Base-by-base conservation (phyloP, 2,329 filamentous ascomycete species). In the Nemania serpens region DNA sequence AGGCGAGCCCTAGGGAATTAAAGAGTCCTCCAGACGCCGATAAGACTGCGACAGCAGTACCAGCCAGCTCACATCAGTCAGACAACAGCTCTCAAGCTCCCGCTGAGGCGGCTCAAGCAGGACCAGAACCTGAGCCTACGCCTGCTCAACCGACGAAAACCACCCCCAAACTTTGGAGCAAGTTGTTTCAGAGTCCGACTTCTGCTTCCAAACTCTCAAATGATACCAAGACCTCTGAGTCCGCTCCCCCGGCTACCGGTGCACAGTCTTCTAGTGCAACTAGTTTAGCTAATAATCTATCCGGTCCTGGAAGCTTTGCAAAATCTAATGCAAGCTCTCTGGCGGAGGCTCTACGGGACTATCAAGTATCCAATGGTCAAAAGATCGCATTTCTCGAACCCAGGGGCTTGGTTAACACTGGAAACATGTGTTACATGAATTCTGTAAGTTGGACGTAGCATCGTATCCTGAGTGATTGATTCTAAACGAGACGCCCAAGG, bases 371-470 rank as follows among this genome's bases (percentile, higher is more conserved):
- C 59, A 81, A 82, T 39, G 82, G 83, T 39, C 79, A 84, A 34
- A 91, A 89, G 70, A 80, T 94, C 67, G 82, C 90, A 17, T 97
- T 97, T 72, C 83, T 99, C 52, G 92, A 98, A 77, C 95, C 95
- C 52, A 87, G 94, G 67, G 95, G 95, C 50, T 84, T 99, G 72
- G 91, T 97, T 68, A 99, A 99, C 77, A 96, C 94, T 42, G 95
- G 95, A 51, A 98, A 99, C 74, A 96, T 98, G 91, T 99, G 95
- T 78, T 99, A 99, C 78, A 98, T 99, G 95, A 99, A 98, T 81
- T 97, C 95, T 65, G 94, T 97, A 83, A 79, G 91, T 79, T n/a
- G 15, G 33, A 22, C 17, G 22, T 36, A 39, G 12, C 6, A 17
- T 22, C 25, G 17, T 11, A 7, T 58, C n/a, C n/a, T 13, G 37